These are phyloP conservation scores for Pestalotiopsis sp. DNA, from an alignment of 2,329 filamentous ascomycete genomes.

Conservation along the genomic window DNA sequence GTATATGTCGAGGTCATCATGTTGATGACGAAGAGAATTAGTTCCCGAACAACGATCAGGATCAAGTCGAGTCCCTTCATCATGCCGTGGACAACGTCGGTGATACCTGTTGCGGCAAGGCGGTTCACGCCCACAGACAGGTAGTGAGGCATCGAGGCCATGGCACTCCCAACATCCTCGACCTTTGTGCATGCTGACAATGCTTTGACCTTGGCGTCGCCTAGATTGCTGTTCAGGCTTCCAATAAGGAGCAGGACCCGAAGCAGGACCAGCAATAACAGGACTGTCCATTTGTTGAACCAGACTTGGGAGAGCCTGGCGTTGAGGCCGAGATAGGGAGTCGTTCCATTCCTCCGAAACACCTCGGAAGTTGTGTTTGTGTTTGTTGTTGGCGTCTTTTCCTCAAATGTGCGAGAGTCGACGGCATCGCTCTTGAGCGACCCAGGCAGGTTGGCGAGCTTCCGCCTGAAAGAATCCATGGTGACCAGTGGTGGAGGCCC, in stretches of 20 bases:
- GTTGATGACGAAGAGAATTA: conserved; percentile 91
- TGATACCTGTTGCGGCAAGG: conserved; percentile 77
- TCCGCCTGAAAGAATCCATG: conserved; percentile 3
- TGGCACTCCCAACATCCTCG: conserved; percentile 88
- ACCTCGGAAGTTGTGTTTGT: background rate
- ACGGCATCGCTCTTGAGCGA: conserved; percentile 1
- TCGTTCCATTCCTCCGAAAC: conserved; percentile 39
- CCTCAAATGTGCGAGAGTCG: background rate
- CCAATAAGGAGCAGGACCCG: conserved; percentile 77
- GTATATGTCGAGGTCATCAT: conserved; percentile 88
- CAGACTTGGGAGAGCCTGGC: conserved; percentile 92
- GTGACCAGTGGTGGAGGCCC: background rate
- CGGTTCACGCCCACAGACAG: conserved; percentile 88
- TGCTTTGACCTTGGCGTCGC: conserved; percentile 77
- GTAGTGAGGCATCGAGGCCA: conserved; percentile 99
- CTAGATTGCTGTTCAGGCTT: conserved; percentile 74
- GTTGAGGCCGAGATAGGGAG: conserved; percentile 88
- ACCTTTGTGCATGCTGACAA: conserved; percentile 89
- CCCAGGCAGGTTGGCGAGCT: background rate
- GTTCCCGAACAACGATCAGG: conserved; percentile 81
- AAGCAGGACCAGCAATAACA: conserved; percentile 83
- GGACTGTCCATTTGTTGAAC: conserved; percentile 96
- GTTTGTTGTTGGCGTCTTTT: background rate
- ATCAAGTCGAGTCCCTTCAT: conserved; percentile 78
- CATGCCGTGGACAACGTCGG: conserved; percentile 78